phyloP scores from a whole-genome alignment of 2,329 filamentous ascomycete species.

The Nemania diffusa region DNA sequence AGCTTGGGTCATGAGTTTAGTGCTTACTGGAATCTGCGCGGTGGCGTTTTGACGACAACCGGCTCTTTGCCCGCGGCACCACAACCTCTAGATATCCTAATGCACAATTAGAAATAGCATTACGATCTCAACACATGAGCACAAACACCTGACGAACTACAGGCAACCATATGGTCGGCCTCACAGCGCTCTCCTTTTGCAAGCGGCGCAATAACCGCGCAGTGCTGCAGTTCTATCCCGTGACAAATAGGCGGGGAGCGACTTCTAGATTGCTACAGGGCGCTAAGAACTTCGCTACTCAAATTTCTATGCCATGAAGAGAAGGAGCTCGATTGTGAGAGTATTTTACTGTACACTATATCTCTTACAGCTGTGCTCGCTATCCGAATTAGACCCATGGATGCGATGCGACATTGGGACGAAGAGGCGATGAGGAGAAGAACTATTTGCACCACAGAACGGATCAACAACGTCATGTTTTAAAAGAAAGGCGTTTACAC shows the following conservation, averaged over 20 bases:
- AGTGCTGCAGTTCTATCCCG: neutral
- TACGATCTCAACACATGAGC: neutral
- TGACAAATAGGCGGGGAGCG: neutral
- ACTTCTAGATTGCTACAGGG: neutral
- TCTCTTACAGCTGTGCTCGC: neutral
- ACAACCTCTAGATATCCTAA: neutral
- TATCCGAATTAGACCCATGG: neutral
- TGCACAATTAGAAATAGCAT: neutral
- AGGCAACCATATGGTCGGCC: neutral
- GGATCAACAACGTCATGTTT: neutral
- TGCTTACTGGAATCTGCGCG: slow-evolving; percentile 13
- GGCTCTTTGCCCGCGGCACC: neutral
- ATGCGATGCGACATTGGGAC: neutral
- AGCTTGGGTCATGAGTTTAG: neutral
- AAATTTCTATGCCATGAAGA: neutral
- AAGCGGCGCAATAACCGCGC: no score
- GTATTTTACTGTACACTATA: neutral
- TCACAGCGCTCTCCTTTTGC: neutral
- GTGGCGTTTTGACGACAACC: neutral
- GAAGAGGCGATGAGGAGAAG: neutral
- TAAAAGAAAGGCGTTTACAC: neutral
- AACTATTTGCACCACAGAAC: neutral
- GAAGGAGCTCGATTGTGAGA: neutral
- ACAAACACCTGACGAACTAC: neutral
- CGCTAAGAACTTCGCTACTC: neutral